Base-by-base conservation (phyloP, 192 early-diverging fungal species). In the Backusella westeae region DNA sequence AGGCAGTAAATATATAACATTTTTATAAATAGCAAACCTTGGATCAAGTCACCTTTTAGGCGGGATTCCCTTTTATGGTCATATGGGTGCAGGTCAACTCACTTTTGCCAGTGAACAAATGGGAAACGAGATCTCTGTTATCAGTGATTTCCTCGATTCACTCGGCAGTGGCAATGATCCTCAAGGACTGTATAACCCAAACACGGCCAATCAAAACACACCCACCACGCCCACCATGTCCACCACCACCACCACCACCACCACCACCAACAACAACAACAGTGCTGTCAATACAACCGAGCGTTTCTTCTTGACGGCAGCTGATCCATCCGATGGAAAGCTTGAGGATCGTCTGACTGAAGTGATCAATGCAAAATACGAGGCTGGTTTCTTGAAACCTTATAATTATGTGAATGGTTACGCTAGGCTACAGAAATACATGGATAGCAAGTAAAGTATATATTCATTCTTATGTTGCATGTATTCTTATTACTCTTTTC, bases 321-420 rank as follows among this genome's bases (percentile, higher is more conserved):
- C 97, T 4, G 96, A 99, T 80, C 97, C 97, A 0, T 88, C 85
- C 34, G 94, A 96, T 74, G 93, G 92, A 26, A 90, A 91, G 42
- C 89, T 91, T 7, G 95, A 96, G 83, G 96, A 96, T 75, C 90
- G 96, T 76, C 85, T 99, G 74, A 94, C 89, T 29, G 93, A 95
- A 74, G 93, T 99, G 29, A 96, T 99, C 81, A 93, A 93, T 78
- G 96, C 97, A 12, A 99, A 99, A 80, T 96, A 95, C 73, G 95
- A 99, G 76, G 96, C 96, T 19, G 97, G 97, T 0, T 90, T 97
- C 69, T 85, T 99, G 71, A 97, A 96, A 80, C 97, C 97, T 21
- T 96, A 96, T 90, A 96, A 99, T 86, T 97, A 97, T 84, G 92
- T 95, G 77, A 95, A 90, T 78, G 93, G 93, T 0, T 99, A 99